phyloP scores from a whole-genome alignment of 495 filamentous ascomycete genomes.

The Tuber magnatum region DNA sequence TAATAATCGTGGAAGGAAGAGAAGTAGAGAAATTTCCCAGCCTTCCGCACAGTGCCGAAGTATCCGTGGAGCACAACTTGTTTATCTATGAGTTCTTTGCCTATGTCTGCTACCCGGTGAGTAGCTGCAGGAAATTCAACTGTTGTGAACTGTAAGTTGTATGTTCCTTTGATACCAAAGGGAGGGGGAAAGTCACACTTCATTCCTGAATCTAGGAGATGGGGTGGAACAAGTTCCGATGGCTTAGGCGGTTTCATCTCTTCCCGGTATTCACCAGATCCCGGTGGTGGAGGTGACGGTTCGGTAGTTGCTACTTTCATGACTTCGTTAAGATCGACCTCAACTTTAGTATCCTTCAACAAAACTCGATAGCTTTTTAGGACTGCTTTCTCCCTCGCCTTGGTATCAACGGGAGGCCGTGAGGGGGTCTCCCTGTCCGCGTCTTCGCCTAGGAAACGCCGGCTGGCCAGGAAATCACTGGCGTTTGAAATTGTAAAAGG shows the following conservation, averaged over 20 bases:
- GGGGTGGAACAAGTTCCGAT: constrained; percentile 16
- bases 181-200: constrained; percentile 31
- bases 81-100: constrained; percentile 40
- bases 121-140: constrained; percentile 52
- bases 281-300: not conserved
- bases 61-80: constrained; percentile 66
- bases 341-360: not conserved
- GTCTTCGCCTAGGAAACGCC: not conserved
- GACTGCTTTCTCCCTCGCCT: not conserved
- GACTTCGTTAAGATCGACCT: not conserved
- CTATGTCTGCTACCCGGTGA: constrained; percentile 47
- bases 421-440: not conserved
- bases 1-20: constrained; percentile 31
- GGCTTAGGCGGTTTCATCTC: not conserved
- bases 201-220: constrained; percentile 17
- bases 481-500: not conserved
- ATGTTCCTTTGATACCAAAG: not conserved
- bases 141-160: constrained; percentile 35
- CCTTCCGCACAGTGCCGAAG: constrained; percentile 41
- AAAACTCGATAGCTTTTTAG: not conserved
- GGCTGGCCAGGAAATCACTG: not conserved
- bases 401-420: not conserved
- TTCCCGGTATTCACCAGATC: not conserved
- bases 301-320: not conserved
- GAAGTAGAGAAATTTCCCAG: constrained; percentile 29